Evolutionary conservation across 345 rosid species (phyloP), one percentile per base, ranked within the genome.

Genomic region (Hibiscus syriacus): DNA sequence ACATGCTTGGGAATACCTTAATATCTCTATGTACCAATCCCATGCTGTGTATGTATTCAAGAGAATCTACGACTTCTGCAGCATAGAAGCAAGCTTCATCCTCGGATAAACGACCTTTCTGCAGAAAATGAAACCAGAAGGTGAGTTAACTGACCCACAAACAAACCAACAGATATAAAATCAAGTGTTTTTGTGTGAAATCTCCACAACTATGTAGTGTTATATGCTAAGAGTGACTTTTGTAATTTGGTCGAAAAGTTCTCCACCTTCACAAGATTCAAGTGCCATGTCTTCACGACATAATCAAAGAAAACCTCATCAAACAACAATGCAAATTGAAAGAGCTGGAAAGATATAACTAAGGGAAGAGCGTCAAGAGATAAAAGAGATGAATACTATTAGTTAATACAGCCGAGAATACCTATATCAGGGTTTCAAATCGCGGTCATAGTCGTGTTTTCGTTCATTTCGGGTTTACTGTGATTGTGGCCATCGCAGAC

Each of bases 241-340:
- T 5, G 20, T 49, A 16, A 49, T 49, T 49, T 49, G 53, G 22
- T 22, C 17, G 58, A 94, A 94, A 78, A 89, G 95, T 71, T 91
- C 99, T 55, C 99, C 99, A 16, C 96, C 99, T 80, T 94, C 95
- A 29, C 99, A 91, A 54, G 99, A 91, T 79, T 94, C 99, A 64
- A 91, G 97, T 38, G 97, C 99, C 99, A 94, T 91, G 64, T 89
- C 99, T 94, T 73, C 74, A 79, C 32, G 77, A 75, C 27, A 58
- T 4, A 67, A 77, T 62, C 69, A 66, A 69, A 80, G 36, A 69
- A 65, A 74, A 26, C 63, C 76, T 26, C 2, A 62, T 79, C 79
- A 82, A 16, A 50, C 19, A 45, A 61, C 4, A 70, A 66, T 36
- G 29, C 67, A 72, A 56, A 53, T 54, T 17, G 32, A 46, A 16